Evolutionary conservation across 495 filamentous ascomycete genomes (phyloP).

Genomic region (Chaetomium tenue): DNA sequence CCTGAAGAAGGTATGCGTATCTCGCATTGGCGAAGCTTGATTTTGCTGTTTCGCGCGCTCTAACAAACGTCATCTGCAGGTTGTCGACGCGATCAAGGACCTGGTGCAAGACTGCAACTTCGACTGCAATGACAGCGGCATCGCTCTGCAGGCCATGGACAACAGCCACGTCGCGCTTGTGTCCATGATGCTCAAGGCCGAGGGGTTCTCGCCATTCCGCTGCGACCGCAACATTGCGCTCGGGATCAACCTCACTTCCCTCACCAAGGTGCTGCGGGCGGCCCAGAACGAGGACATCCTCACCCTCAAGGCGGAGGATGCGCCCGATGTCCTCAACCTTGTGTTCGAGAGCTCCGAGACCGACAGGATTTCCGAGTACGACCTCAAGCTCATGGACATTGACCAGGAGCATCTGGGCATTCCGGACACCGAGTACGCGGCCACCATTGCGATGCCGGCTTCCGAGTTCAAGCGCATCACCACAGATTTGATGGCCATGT

Average conservation of each 20-base stretch:
- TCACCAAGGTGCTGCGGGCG: conserved; percentile 94
- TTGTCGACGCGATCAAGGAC: conserved; percentile 98
- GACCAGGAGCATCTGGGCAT: conserved; percentile 99
- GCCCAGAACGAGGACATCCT: conserved; percentile 94
- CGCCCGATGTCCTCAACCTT: conserved; percentile 91
- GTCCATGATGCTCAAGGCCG: conserved; percentile 95
- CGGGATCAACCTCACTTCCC: conserved; percentile 91
- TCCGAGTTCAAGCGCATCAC: conserved; percentile 94
- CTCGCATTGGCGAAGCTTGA: neutral
- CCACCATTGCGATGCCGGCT: conserved; percentile 84
- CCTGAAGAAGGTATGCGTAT: conserved; percentile 78
- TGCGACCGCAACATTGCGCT: conserved; percentile 99
- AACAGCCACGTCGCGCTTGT: conserved; percentile 99
- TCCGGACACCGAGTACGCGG: conserved; percentile 95
- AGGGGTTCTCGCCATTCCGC: conserved; percentile 93
- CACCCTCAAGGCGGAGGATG: conserved; percentile 95
- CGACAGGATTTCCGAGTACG: conserved; percentile 94
- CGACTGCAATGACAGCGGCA: conserved; percentile 99
- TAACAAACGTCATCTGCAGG: conserved; percentile 48
- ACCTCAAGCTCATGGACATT: conserved; percentile 99
- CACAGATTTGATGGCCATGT: conserved; percentile 82
- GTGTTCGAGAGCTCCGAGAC: conserved; percentile 87
- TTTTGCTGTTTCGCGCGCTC: neutral
- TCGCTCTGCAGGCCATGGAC: conserved; percentile 99
- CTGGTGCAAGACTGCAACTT: conserved; percentile 99